Percentiles rank a stretch among this genome's conserved stretches.
Evolutionary conservation across 2,329 filamentous ascomycete genomes (phyloP).

Genomic region (Alternaria burnsii): DNA sequence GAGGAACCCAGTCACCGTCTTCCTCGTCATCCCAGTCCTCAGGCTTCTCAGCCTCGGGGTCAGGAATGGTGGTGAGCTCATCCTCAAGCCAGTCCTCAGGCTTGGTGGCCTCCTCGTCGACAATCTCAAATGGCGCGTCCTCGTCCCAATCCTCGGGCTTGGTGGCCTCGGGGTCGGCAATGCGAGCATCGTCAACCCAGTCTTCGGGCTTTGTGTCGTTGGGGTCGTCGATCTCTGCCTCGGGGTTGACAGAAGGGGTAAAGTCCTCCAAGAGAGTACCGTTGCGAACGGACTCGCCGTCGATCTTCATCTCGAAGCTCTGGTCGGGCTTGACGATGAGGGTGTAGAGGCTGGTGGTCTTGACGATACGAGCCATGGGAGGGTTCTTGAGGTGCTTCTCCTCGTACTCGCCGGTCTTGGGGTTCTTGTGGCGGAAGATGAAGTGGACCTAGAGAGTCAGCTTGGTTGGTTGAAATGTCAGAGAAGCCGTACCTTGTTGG

Average conservation of each 20-base stretch:
- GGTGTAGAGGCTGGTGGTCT: slow-evolving; percentile 94
- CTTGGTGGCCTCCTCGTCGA: slow-evolving; percentile 89
- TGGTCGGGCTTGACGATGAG: slow-evolving; percentile 97
- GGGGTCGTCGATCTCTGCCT: slow-evolving; percentile 91
- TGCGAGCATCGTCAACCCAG: slow-evolving; percentile 95
- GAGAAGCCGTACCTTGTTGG: slow-evolving; percentile 80
- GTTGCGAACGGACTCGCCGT: slow-evolving; percentile 86
- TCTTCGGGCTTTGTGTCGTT: slow-evolving; percentile 93
- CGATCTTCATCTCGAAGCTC: slow-evolving; percentile 90
- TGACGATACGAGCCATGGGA: slow-evolving; percentile 85
- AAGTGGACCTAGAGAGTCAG: slow-evolving; percentile 70
- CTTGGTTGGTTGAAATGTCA: slow-evolving; percentile 7
- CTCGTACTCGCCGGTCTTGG: slow-evolving; percentile 99
- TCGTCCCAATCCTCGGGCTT: slow-evolving; percentile 99
- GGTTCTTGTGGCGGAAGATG: slow-evolving; percentile 99
- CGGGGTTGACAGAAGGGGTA: slow-evolving; percentile 88
- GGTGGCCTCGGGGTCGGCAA: slow-evolving; percentile 87
- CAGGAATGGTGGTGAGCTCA: slow-evolving; percentile 81
- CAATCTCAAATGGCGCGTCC: slow-evolving; percentile 94
- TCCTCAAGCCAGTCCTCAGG: slow-evolving; percentile 96
- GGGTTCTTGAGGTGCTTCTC: slow-evolving; percentile 95
- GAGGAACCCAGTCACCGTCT: slow-evolving; percentile 95
- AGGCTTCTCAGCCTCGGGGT: slow-evolving; percentile 96
- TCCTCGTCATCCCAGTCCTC: slow-evolving; percentile 99
- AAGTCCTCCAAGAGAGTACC: slow-evolving; percentile 96